Percentiles rank a stretch among this genome's conserved stretches.
Evolutionary conservation across 2,329 filamentous ascomycete species (phyloP).

Genomic region (Hypoxylon sp.): DNA sequence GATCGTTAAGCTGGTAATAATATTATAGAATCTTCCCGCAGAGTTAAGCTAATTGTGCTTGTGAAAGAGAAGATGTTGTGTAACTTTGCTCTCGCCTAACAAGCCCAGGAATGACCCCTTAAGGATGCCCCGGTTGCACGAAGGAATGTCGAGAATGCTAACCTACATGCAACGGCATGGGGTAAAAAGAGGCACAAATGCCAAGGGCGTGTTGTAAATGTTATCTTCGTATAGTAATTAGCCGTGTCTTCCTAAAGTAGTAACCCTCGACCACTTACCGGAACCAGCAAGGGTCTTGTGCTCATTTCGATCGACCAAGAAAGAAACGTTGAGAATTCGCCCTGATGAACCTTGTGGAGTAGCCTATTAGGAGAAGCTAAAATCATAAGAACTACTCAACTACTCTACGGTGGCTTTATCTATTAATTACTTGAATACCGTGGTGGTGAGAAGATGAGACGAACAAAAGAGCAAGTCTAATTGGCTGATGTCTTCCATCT

Average conservation of each 20-base stretch:
- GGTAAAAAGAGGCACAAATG: conserved; percentile 2
- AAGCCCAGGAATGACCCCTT: neutral
- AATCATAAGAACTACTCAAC: neutral
- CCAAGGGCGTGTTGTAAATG: conserved; percentile 10
- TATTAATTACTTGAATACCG: neutral
- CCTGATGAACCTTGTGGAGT: neutral
- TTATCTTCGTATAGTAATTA: conserved; percentile 20
- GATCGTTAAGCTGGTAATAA: neutral
- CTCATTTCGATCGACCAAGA: neutral
- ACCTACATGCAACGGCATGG: neutral
- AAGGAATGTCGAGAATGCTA: neutral
- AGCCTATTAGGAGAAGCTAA: neutral
- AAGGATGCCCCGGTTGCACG: neutral
- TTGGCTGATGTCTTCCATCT: neutral
- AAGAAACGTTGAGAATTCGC: neutral
- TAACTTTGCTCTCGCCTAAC: neutral
- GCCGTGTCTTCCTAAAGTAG: neutral
- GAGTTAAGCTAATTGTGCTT: neutral
- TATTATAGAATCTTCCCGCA: neutral
- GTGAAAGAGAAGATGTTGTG: neutral
- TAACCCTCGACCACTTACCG: conserved; percentile 5
- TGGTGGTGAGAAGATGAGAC: neutral
- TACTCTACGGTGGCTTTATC: neutral
- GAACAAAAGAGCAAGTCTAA: neutral
- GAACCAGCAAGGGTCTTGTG: neutral